Conservation (phyloP, 257 asterid genomes). For the Hygrophila difformis region DNA sequence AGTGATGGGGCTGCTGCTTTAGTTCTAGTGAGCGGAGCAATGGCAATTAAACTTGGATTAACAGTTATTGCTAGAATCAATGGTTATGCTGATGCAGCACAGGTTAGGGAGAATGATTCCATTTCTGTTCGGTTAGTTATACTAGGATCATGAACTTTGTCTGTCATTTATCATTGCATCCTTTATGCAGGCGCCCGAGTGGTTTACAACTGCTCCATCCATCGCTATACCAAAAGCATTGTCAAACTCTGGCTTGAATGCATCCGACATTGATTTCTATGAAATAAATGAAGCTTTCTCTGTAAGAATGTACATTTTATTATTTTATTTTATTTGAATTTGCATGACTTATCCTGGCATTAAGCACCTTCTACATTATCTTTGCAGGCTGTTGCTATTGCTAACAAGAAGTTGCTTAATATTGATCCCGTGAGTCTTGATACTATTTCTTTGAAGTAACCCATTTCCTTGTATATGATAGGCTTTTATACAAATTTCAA, state of each 20-base stretch:
- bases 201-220: slow-evolving; percentile 93
- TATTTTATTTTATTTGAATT: too few relatives aligned
- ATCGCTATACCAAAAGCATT: slow-evolving; percentile 93
- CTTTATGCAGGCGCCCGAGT: slow-evolving; percentile 77
- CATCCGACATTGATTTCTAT: slow-evolving; percentile 67
- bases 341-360: slow-evolving; percentile 6
- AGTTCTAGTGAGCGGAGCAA: slow-evolving; percentile 81
- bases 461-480: neutral
- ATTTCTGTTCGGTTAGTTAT: neutral
- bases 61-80: slow-evolving; percentile 65
- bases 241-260: slow-evolving; percentile 56
- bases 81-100: slow-evolving; percentile 97
- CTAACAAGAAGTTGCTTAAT: slow-evolving; percentile 65
- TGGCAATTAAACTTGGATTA: slow-evolving; percentile 67
- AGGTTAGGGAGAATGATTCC: slow-evolving; percentile 32
- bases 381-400: slow-evolving; percentile 86
- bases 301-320: slow-evolving; percentile 31
- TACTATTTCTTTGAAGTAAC: slow-evolving; percentile 6
- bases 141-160: slow-evolving; percentile 8
- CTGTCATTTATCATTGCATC: too few relatives aligned
- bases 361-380: slow-evolving; percentile 10
- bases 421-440: slow-evolving; percentile 52
- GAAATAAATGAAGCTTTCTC: slow-evolving; percentile 96
- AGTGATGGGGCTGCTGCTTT: slow-evolving; percentile 98
- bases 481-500: too few relatives aligned